A percentile compares a stretch with the other conserved stretches of the same genome.
Evolutionary conservation across 805 yeast genomes (phyloP).

Genomic region (Scheffersomyces coipomensis): DNA sequence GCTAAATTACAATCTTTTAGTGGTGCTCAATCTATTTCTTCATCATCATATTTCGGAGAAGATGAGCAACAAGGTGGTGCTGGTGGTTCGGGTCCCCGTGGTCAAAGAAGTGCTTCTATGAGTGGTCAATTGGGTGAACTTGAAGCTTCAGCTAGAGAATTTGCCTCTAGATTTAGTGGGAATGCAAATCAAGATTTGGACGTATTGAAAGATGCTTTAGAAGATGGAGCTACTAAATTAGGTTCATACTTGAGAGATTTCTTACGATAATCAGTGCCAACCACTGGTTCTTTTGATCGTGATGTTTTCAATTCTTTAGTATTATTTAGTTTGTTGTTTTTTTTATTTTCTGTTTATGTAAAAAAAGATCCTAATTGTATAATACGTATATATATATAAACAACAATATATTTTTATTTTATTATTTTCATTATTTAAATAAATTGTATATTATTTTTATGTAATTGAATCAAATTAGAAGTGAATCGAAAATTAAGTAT

Average conservation of each 20-base stretch:
- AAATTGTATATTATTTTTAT: no score
- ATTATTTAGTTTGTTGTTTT: no score
- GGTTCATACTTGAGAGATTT: constrained; percentile 86
- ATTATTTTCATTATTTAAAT: no score
- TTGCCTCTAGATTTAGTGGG: constrained; percentile 66
- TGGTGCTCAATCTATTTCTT: constrained; percentile 87
- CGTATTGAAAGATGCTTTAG: constrained; percentile 86
- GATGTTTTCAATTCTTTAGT: no score
- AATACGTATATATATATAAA: no score
- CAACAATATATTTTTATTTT: no score
- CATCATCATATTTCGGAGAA: constrained; percentile 88
- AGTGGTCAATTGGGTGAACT: constrained; percentile 42
- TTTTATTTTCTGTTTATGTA: no score
- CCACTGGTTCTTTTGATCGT: no score
- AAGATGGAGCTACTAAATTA: constrained; percentile 88
- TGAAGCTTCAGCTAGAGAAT: constrained; percentile 58
- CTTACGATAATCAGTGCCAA: constrained; percentile 53
- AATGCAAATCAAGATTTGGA: constrained; percentile 88
- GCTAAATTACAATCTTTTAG: constrained; percentile 76
- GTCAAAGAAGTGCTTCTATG: constrained; percentile 20
- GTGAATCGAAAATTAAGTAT: no score
- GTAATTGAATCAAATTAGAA: background rate
- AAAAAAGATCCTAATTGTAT: no score
- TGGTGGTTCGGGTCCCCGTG: constrained; percentile 15
- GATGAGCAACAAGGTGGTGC: constrained; percentile 37